A percentile compares a stretch with the other conserved stretches of the same genome.
phyloP scores from a whole-genome alignment of 805 yeast genomes.

The Schwanniomyces vanrijiae region DNA sequence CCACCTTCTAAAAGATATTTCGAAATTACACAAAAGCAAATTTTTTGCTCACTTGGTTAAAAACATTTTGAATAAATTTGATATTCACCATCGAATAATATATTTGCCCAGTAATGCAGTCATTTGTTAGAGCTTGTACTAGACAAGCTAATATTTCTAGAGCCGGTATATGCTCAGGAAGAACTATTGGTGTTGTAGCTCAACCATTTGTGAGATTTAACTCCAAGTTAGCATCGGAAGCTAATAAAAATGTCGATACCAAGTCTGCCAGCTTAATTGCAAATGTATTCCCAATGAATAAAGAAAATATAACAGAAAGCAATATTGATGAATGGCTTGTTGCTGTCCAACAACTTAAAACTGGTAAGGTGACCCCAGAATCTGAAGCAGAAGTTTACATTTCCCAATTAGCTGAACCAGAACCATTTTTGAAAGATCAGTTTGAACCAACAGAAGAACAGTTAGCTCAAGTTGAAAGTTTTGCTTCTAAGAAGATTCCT shows the following conservation, averaged over 20 bases:
- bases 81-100: background rate
- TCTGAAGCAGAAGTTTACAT: slow-evolving; percentile 37
- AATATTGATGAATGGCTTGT: slow-evolving; percentile 49
- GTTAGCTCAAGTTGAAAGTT: slow-evolving; percentile 49
- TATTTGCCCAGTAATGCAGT: slow-evolving; percentile 1
- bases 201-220: slow-evolving; percentile 12
- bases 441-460: slow-evolving; percentile 70
- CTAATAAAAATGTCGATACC: background rate
- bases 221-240: slow-evolving; percentile 3
- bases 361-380: slow-evolving; percentile 31
- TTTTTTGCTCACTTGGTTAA: background rate
- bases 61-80: background rate
- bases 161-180: slow-evolving; percentile 1
- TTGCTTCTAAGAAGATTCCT: slow-evolving; percentile 59
- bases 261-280: slow-evolving; percentile 23
- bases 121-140: slow-evolving; percentile 8
- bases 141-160: slow-evolving; percentile 5
- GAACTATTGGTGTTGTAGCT: background rate
- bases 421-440: slow-evolving; percentile 30
- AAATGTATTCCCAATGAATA: slow-evolving; percentile 38
- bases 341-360: slow-evolving; percentile 42
- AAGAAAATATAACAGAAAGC: slow-evolving; percentile 34
- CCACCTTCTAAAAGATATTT: too few species aligned
- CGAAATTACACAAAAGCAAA: background rate
- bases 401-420: slow-evolving; percentile 38